Percentiles rank a stretch among this genome's conserved stretches.
Conservation (phyloP, 2,329 filamentous ascomycete species). For the Fusarium guadeloupense region DNA sequence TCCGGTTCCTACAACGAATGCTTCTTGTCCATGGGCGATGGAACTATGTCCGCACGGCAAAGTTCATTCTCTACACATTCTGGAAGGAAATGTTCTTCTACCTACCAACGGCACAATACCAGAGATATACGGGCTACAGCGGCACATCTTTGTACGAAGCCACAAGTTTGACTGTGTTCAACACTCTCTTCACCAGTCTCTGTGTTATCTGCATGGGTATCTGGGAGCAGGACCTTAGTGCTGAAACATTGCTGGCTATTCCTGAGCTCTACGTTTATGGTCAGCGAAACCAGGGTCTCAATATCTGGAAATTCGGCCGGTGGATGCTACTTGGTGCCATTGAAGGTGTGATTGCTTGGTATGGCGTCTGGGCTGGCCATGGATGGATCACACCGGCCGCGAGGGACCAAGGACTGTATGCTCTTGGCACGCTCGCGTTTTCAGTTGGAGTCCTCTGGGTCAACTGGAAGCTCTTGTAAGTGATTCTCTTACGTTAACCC, state of each 20-base stretch:
- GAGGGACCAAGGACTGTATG: constrained; percentile 75
- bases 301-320: constrained; percentile 74
- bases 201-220: constrained; percentile 90
- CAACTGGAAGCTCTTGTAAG: constrained; percentile 78
- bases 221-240: constrained; percentile 87
- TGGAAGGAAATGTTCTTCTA: constrained; percentile 92
- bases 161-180: constrained; percentile 89
- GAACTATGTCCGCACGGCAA: constrained; percentile 89
- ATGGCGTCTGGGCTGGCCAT: constrained; percentile 65
- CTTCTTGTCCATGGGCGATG: constrained; percentile 87
- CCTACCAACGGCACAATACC: constrained; percentile 83
- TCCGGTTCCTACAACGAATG: constrained; percentile 85
- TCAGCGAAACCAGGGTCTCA: constrained; percentile 77
- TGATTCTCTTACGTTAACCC: constrained; percentile 23
- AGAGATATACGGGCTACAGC: constrained; percentile 85
- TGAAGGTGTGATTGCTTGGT: constrained; percentile 80
- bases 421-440: constrained; percentile 77
- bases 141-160: constrained; percentile 91
- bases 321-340: constrained; percentile 81
- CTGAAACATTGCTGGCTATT: constrained; percentile 87
- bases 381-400: constrained; percentile 59
- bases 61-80: constrained; percentile 90
- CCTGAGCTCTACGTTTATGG: constrained; percentile 90
- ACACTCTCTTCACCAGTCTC: constrained; percentile 91
- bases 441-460: constrained; percentile 76